Evolutionary conservation across 1,284 basidiomycete species (phyloP), one percentile per base, ranked within the genome.

Genomic region (Neolentinus lepideus): DNA sequence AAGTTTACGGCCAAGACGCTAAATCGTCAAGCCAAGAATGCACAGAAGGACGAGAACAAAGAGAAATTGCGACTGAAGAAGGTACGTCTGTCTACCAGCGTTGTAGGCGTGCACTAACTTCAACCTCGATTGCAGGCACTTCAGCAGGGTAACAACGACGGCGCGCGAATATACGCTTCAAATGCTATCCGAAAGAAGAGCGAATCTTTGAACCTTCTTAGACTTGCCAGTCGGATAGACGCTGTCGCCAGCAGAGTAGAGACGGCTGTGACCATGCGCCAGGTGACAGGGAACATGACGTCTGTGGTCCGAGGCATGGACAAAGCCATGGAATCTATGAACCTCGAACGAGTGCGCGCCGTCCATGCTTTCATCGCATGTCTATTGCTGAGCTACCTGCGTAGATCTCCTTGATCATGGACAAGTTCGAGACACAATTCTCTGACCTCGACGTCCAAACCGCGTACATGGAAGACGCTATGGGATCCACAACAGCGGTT

Each of bases 141-240:
- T 6, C 89, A 93, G 66, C 95, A 99, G 73, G 94, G 94, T 53
- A 99, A 99, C 75, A 92, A 83, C 52, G 97, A 99, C 60, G 94
- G 96, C 48, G 97, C 97, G n/a, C 84, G 92, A 57, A 99, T 99
- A 78, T 99, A 99, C 69, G 97, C 97, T 14, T 88, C 94, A 48
- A 99, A 99, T 67, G 93, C 97, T 47, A 99, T 99, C 67, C 82
- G 97, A 55, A 99, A 99, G 83, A 98, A 99, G 83, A 94, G 85
- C 60, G 97, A 99, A 70, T 76, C 88, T 0, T 76, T 99, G 60
- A 99, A 98, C 70, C 77, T 98, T 3, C 80, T 98, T 9, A 80
- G 94, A 46, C 75, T 98, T 26, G 84, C 89, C 0, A 94, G 91
- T 64, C 80, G 97, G 29, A 94, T 99, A 69, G 97, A 99, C 68